A percentile compares a stretch with the other conserved stretches of the same genome.
phyloP scores from a whole-genome alignment of 2,329 filamentous ascomycete genomes.

The Trichoderma aggressivum region DNA sequence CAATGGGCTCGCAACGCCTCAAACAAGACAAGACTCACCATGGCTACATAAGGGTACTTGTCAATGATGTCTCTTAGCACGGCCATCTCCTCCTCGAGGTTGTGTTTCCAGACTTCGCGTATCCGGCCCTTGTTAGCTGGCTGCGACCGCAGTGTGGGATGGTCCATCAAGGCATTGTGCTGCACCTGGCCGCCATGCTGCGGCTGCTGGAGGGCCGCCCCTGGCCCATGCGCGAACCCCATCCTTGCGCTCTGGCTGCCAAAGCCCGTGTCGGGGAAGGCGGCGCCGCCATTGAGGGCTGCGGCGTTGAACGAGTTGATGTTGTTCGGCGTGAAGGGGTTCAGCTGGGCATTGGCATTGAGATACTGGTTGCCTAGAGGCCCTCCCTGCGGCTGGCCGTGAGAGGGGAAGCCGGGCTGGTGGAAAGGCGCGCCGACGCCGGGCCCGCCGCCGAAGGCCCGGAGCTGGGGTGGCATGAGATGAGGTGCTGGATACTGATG shows the following conservation, averaged over 20 bases:
- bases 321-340: slow-evolving; percentile 59
- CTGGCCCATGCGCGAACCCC: slow-evolving; percentile 67
- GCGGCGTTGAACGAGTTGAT: slow-evolving; percentile 55
- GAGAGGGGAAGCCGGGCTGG: slow-evolving; percentile 50
- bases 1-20: not conserved
- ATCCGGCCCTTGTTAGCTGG: slow-evolving; percentile 76
- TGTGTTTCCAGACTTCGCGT: slow-evolving; percentile 93
- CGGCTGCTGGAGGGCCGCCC: slow-evolving; percentile 54
- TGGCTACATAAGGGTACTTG: slow-evolving; percentile 92
- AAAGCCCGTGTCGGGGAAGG: slow-evolving; percentile 66
- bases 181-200: slow-evolving; percentile 47
- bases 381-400: slow-evolving; percentile 48
- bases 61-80: slow-evolving; percentile 78
- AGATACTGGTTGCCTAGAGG: slow-evolving; percentile 69
- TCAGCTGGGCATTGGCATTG: slow-evolving; percentile 63
- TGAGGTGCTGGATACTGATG: not conserved
- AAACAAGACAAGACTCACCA: slow-evolving; percentile 60
- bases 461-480: slow-evolving; percentile 38
- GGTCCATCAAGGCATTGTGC: slow-evolving; percentile 42
- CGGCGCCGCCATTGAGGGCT: slow-evolving; percentile 54
- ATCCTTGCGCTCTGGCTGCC: slow-evolving; percentile 85
- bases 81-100: slow-evolving; percentile 87
- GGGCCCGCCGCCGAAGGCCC: slow-evolving; percentile 38
- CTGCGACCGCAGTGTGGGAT: slow-evolving; percentile 41
- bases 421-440: slow-evolving; percentile 40